Conservation (phyloP, 331 rosid genomes). For the Arachis monticola region DNA sequence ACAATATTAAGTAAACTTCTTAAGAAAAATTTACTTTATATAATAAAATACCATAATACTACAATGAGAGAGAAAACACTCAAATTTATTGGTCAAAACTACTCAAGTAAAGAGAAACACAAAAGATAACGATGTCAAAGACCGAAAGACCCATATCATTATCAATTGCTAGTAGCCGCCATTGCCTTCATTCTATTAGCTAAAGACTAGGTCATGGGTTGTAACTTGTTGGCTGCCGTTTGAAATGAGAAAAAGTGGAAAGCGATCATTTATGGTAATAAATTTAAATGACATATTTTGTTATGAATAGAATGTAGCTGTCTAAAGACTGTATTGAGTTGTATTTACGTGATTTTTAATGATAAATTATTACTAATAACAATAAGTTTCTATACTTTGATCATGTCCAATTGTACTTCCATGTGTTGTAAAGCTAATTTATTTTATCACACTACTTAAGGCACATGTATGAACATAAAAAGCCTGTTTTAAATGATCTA, state of each 20-base stretch:
- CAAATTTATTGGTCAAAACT: no score
- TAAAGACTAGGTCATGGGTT: no score
- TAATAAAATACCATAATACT: no score
- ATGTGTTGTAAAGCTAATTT: not conserved
- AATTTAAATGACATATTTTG: not conserved
- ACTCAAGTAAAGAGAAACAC: no score
- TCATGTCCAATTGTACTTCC: not conserved
- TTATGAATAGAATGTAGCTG: not conserved
- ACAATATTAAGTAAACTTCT: no score
- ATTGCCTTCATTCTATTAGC: no score
- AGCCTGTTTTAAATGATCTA: not conserved
- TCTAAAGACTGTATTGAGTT: not conserved
- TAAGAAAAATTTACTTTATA: no score
- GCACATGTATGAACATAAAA: not conserved
- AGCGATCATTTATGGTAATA: not conserved
- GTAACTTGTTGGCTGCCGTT: not conserved
- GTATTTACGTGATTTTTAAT: not conserved
- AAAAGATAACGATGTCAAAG: not conserved
- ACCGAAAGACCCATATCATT: not conserved
- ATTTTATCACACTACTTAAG: not conserved
- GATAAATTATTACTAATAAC: no score
- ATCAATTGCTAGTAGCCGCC: not conserved
- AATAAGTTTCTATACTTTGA: no score
- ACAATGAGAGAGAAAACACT: no score
- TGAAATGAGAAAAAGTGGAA: not conserved